Conservation (phyloP, 345 rosid genomes). For the Cardamine resedifolia region DNA sequence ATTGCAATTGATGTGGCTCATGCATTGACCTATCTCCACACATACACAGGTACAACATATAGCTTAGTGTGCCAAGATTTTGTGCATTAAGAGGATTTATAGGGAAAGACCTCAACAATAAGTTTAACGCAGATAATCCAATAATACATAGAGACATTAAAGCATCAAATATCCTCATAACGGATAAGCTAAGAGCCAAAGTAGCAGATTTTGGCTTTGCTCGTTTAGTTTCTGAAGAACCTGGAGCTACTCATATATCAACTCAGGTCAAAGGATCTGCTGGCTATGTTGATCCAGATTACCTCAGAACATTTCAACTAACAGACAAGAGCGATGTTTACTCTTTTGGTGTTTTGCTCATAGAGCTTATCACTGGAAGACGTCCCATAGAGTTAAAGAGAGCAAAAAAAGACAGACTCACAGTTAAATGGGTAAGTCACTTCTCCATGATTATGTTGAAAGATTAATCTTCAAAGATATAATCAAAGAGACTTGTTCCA, state of each 20-base stretch:
- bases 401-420: conserved; percentile 50
- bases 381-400: conserved; percentile 64
- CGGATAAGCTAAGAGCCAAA: conserved; percentile 83
- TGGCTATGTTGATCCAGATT: conserved; percentile 85
- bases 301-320: conserved; percentile 72
- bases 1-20: conserved; percentile 95
- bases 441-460: not conserved
- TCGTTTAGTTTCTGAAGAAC: conserved; percentile 54
- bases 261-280: conserved; percentile 82
- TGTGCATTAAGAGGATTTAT: too few species aligned
- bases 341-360: conserved; percentile 82
- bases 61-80: not conserved
- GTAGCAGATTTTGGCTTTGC: conserved; percentile 96
- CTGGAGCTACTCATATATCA: conserved; percentile 65
- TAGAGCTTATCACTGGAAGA: conserved; percentile 75
- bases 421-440: conserved; percentile 66
- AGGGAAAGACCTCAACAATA: not conserved
- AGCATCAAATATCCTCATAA: conserved; percentile 68
- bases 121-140: conserved; percentile 61
- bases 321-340: conserved; percentile 84
- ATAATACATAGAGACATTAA: conserved; percentile 94
- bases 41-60: conserved; percentile 59
- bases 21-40: conserved; percentile 85
- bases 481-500: not conserved
- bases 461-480: not conserved